Evolutionary conservation across 495 filamentous ascomycete genomes (phyloP).

Genomic region (Penicillium coprophilum): DNA sequence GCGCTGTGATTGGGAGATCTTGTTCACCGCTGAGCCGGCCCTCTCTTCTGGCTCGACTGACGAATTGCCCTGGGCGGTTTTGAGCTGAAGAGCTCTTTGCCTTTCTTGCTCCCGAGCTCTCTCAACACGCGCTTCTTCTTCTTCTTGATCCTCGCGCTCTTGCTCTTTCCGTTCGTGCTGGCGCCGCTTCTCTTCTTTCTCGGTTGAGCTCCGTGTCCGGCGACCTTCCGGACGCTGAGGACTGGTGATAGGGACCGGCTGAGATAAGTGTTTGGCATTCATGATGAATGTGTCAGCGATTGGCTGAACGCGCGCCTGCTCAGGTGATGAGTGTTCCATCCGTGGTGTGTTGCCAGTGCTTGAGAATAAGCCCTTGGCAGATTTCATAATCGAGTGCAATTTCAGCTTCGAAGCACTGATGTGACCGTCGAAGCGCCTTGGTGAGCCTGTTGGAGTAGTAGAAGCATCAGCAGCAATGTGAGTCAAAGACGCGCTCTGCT

Average conservation of each 20-base stretch:
- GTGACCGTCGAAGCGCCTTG: conserved; percentile 72
- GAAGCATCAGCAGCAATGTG: conserved; percentile 51
- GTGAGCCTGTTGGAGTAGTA: conserved; percentile 70
- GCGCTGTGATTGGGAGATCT: conserved; percentile 51
- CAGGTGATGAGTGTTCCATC: conserved; percentile 54
- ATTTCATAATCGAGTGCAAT: conserved; percentile 82
- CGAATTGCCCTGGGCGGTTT: conserved; percentile 35
- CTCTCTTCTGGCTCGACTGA: conserved; percentile 38
- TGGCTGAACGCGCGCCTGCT: conserved; percentile 29
- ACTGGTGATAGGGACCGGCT: conserved; percentile 28
- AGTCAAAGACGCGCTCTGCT: conserved; percentile 65
- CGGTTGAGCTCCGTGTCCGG: conserved; percentile 71
- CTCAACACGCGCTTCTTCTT: conserved; percentile 60
- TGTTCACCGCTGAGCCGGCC: conserved; percentile 36
- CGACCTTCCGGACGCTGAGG: conserved; percentile 50
- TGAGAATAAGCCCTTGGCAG: conserved; percentile 77
- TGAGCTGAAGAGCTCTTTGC: conserved; percentile 47
- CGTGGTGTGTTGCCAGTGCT: conserved; percentile 77
- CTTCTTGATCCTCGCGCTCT: conserved; percentile 49
- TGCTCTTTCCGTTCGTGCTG: conserved; percentile 59
- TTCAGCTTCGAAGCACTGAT: conserved; percentile 86
- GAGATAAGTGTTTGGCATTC: conserved; percentile 14
- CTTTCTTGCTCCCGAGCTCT: conserved; percentile 67
- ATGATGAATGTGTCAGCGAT: conserved; percentile 15
- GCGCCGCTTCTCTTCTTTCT: conserved; percentile 63